Percentiles rank a stretch among this genome's conserved stretches.
These are phyloP conservation scores for Pyrus bretschneideri DNA, from an alignment of 306 rosid genomes.

Conservation along the genomic window DNA sequence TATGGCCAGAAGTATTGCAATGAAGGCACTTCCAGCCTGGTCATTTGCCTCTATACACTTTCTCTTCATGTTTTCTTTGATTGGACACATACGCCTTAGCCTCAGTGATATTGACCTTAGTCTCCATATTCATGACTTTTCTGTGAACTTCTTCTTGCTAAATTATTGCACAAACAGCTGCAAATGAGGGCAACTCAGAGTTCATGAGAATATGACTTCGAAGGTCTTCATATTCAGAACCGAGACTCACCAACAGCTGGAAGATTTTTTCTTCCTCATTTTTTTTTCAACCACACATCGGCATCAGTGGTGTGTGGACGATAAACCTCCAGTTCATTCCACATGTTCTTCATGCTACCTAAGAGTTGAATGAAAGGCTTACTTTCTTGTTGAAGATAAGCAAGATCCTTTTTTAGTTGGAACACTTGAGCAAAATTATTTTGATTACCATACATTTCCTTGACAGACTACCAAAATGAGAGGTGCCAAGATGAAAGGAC, in stretches of 20 bases:
- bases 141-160: neutral
- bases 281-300: too few relatives aligned
- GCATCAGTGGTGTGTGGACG: neutral
- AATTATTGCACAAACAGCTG: too few relatives aligned
- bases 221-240: too few relatives aligned
- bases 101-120: neutral
- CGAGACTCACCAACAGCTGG: too few relatives aligned
- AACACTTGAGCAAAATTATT: neutral
- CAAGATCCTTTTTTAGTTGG: neutral
- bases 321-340: neutral
- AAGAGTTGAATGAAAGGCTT: neutral
- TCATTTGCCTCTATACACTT: neutral
- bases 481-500: neutral
- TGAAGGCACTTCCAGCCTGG: neutral
- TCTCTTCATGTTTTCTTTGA: neutral
- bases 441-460: neutral
- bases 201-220: too few relatives aligned
- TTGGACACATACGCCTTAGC: neutral
- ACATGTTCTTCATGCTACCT: neutral
- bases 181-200: neutral
- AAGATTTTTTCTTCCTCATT: neutral
- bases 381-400: neutral
- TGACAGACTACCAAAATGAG: neutral
- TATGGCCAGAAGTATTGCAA: neutral
- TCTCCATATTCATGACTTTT: neutral